Evolutionary conservation across 805 yeast genomes (phyloP).

Genomic region (Brettanomyces nanus): DNA sequence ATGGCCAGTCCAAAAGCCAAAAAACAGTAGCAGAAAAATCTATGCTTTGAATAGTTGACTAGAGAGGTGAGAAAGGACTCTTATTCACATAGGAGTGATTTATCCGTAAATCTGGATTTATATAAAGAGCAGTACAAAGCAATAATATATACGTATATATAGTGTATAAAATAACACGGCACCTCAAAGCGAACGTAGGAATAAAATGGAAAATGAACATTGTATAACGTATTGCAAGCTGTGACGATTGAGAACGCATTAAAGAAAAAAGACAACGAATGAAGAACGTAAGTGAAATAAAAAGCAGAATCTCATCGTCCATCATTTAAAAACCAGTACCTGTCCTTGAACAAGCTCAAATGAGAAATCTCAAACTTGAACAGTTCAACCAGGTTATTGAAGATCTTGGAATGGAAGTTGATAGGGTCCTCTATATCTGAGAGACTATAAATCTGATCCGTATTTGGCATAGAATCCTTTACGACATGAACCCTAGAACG

Average conservation of each 20-base stretch:
- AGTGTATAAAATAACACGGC: neutral
- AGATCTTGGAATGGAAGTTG: slow-evolving; percentile 45
- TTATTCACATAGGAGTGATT: no score
- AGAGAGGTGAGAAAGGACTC: no score
- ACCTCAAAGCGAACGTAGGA: neutral
- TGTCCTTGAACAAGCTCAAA: slow-evolving; percentile 20
- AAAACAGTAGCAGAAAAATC: no score
- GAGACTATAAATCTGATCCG: slow-evolving; percentile 34
- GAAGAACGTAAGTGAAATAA: neutral
- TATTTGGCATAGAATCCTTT: slow-evolving; percentile 23
- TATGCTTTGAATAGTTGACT: no score
- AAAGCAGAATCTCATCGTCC: neutral
- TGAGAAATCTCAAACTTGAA: slow-evolving; percentile 32
- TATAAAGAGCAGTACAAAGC: no score
- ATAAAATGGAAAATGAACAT: no score
- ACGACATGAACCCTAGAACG: slow-evolving; percentile 28
- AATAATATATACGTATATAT: no score
- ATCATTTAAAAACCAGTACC: slow-evolving; percentile 18
- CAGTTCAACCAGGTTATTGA: slow-evolving; percentile 37
- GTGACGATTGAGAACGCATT: neutral
- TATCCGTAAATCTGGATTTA: no score
- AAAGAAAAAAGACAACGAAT: neutral
- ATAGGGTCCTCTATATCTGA: slow-evolving; percentile 29
- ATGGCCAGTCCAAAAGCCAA: neutral
- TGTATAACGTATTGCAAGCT: no score